Evolutionary conservation across 345 rosid species (phyloP), one percentile per base, ranked within the genome.

Genomic region (Aethionema arabicum): DNA sequence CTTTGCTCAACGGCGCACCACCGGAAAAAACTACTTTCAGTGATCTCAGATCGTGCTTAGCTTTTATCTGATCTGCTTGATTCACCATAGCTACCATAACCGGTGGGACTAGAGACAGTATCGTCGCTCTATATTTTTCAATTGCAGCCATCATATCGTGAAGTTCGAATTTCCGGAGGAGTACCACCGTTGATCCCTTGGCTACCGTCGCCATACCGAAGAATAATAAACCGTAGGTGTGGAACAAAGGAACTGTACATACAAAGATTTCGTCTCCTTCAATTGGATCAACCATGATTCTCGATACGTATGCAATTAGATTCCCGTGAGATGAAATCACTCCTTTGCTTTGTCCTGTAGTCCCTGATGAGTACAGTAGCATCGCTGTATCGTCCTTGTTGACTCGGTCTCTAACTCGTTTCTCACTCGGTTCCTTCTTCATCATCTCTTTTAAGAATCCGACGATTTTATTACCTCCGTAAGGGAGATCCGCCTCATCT

Each of bases 201-300:
- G 88, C 79, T 5, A 87, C 78, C 0, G 77, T 65, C 35, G 85
- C 90, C 21, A 75, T 75, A 5, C 82, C 88, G 43, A 84, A 87
- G 31, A 76, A 78, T 1, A 78, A 80, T 31, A 87, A 61, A 32
- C 95, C 95, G 71, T 80, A 87, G 68, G 82, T 81, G 70, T 84
- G 95, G 66, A 82, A 87, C 95, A 87, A 82, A 3, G 95, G 95
- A 33, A 87, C 83, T 7, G 90, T 80, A 66, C 95, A 84, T 61
- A 87, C 51, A 59, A 79, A 76, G 3, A 21, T 73, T n/a, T 76
- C 82, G 32, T 61, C 74, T 9, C 73, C 76, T 6, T 72, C 48
- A 82, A 84, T 13, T 88, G 88, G 13, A 88, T 90, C 65, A 80
- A 84, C 33, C 67, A 32, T 67, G 76, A 69, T 73, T 51, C 83